Percentiles rank a stretch among this genome's conserved stretches.
Evolutionary conservation across 2,329 filamentous ascomycete species (phyloP).

Genomic region (Pseudonectria buxi): DNA sequence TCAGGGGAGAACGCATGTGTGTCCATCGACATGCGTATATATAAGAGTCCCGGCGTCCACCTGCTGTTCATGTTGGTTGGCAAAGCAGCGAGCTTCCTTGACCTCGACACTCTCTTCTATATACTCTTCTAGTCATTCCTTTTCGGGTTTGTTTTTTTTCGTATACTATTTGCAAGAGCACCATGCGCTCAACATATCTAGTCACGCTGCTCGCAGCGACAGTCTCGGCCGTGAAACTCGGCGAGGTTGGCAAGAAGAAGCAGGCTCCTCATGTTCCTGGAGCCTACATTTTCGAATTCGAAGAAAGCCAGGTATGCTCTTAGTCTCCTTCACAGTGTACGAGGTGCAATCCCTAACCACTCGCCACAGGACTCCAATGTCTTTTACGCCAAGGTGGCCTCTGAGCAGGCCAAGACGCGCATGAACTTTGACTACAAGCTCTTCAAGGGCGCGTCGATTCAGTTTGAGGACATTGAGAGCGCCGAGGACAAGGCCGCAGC

Average conservation of each 20-base stretch:
- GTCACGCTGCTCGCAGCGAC: slow-evolving; percentile 30
- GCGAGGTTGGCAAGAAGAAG: slow-evolving; percentile 16
- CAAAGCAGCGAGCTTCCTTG: slow-evolving; percentile 1
- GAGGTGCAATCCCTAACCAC: background rate
- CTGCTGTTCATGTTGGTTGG: background rate
- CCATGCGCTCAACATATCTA: slow-evolving; percentile 30
- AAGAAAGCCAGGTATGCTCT: slow-evolving; percentile 38
- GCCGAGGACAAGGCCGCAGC: slow-evolving; percentile 36
- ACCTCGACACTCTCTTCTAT: background rate
- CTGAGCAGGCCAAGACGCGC: slow-evolving; percentile 35
- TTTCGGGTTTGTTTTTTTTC: background rate
- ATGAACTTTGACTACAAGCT: slow-evolving; percentile 44
- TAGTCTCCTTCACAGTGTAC: slow-evolving; percentile 9
- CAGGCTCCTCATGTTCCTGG: slow-evolving; percentile 31
- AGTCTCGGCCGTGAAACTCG: slow-evolving; percentile 21
- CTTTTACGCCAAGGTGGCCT: slow-evolving; percentile 30
- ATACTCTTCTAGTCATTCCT: background rate
- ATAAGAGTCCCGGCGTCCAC: no score
- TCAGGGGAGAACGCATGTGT: no score
- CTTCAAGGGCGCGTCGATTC: slow-evolving; percentile 49
- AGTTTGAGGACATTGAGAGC: slow-evolving; percentile 40
- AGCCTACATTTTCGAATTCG: slow-evolving; percentile 48
- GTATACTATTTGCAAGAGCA: slow-evolving; percentile 13
- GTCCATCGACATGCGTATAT: no score
- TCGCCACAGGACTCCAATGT: slow-evolving; percentile 32